phyloP scores from a whole-genome alignment of 352 stramenopile species.

The Globisporangium camurandrum region DNA sequence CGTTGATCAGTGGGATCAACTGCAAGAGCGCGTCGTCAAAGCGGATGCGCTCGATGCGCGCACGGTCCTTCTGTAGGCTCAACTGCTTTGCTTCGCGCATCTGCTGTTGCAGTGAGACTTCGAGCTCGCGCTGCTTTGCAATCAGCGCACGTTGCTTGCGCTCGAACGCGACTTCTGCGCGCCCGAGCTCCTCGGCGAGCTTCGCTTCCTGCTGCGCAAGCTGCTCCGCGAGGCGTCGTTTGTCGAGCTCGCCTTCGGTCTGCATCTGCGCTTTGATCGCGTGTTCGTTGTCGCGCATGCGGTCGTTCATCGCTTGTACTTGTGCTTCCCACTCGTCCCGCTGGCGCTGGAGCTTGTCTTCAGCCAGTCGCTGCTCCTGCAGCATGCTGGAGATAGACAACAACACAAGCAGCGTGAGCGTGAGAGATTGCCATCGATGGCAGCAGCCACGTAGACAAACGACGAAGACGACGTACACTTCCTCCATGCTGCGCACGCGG shows the following conservation, averaged over 20 bases:
- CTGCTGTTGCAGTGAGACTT: slow-evolving; percentile 67
- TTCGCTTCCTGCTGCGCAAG: slow-evolving; percentile 69
- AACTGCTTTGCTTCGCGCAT: slow-evolving; percentile 70
- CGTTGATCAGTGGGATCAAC: slow-evolving; percentile 75
- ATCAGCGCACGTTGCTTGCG: slow-evolving; percentile 67
- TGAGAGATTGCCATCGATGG: background rate
- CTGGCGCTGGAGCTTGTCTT: slow-evolving; percentile 59
- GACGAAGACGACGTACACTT: slow-evolving; percentile 28
- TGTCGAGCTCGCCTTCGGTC: slow-evolving; percentile 68
- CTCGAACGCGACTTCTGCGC: slow-evolving; percentile 72
- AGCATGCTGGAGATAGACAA: slow-evolving; percentile 28
- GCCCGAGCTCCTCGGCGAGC: slow-evolving; percentile 66
- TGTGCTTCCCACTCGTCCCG: slow-evolving; percentile 66
- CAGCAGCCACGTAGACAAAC: background rate
- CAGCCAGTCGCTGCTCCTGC: slow-evolving; percentile 39
- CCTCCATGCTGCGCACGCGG: slow-evolving; percentile 64
- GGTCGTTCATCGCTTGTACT: slow-evolving; percentile 55
- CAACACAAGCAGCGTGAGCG: background rate
- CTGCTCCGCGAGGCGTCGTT: slow-evolving; percentile 62
- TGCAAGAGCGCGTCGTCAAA: slow-evolving; percentile 81
- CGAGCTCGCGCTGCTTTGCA: slow-evolving; percentile 52
- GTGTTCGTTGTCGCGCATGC: slow-evolving; percentile 64
- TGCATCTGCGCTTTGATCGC: slow-evolving; percentile 73
- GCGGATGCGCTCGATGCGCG: slow-evolving; percentile 49
- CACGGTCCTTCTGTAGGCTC: slow-evolving; percentile 64